Evolutionary conservation across 2,329 filamentous ascomycete species (phyloP), one percentile per base, ranked within the genome.

Genomic region (Fusarium sp.): DNA sequence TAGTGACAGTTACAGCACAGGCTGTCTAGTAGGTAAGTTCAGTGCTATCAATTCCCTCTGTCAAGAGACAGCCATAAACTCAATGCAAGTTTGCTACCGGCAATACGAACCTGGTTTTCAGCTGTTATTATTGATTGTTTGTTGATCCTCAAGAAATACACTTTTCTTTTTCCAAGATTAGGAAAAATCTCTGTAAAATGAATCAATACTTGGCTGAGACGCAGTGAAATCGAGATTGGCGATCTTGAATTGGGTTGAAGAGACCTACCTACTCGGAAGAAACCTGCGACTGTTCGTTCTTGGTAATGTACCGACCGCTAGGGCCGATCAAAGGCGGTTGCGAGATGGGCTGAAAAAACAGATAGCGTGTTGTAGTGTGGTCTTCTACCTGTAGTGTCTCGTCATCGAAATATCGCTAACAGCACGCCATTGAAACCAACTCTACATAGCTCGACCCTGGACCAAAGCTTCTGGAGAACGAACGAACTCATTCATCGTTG

Each of bases 161-260:
- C 40, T 43, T 24, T 22, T 47, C 47, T 27, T 52, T 53, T 47
- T 34, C 67, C 54, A 68, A 57, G 68, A 43, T 59, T n/a, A 53
- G 24, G 54, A 58, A 69, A 71, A 73, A 68, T 69, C 60, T 44
- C 69, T 65, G 61, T 62, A 38, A n/a, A 38, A 10, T n/a, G 34
- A 38, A 38, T 47, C 61, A 70, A 69, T 44, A 62, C 68, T 53
- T 64, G 62, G 57, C 63, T 62, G 52, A 67, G 52, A 66, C 65
- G 58, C 62, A 46, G 22, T 54, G 48, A 63, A 68, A 75, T 74
- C 69, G 73, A 69, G 73, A 75, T 73, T 73, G 70, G 49, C 73
- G 66, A 73, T 69, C 59, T 57, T 69, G 58, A 59, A 51, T 67
- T 69, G 13, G 22, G 16, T n/a, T 46, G 18, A 61, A 49, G 27